Conservation (phyloP, 495 filamentous ascomycete genomes). For the Jackrogersella multiformis region DNA sequence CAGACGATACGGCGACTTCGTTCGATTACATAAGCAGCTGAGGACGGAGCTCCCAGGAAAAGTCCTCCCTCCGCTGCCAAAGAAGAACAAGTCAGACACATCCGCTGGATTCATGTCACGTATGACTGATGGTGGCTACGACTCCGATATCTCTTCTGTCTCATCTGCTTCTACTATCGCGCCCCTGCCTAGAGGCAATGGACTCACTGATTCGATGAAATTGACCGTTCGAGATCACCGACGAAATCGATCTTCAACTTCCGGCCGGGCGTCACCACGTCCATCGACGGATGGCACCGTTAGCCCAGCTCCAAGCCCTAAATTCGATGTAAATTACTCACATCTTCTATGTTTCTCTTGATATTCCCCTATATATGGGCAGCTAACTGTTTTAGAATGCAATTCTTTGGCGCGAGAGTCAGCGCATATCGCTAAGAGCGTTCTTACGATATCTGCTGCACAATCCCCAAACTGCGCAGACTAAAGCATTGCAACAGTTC, state of each 20-base stretch:
- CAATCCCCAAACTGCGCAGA: slow-evolving; percentile 82
- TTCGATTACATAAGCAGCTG: slow-evolving; percentile 77
- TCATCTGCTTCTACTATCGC: slow-evolving; percentile 75
- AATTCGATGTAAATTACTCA: slow-evolving; percentile 36
- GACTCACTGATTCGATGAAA: slow-evolving; percentile 46
- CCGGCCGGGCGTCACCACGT: slow-evolving; percentile 50
- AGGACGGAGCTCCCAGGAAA: slow-evolving; percentile 91
- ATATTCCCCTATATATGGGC: background rate
- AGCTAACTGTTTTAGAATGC: slow-evolving; percentile 48
- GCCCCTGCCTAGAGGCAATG: slow-evolving; percentile 30
- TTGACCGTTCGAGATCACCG: slow-evolving; percentile 54
- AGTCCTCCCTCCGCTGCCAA: slow-evolving; percentile 83
- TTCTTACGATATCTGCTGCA: slow-evolving; percentile 85
- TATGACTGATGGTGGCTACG: slow-evolving; percentile 62
- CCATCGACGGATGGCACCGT: slow-evolving; percentile 47
- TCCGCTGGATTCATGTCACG: slow-evolving; percentile 62
- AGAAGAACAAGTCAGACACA: slow-evolving; percentile 84
- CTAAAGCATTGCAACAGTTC: slow-evolving; percentile 83
- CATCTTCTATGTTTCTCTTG: too few relatives aligned
- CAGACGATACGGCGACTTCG: slow-evolving; percentile 89
- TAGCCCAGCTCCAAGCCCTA: slow-evolving; percentile 27
- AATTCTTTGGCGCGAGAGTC: slow-evolving; percentile 84
- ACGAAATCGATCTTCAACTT: slow-evolving; percentile 44
- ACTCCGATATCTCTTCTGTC: slow-evolving; percentile 77
- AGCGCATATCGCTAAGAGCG: slow-evolving; percentile 89